Conservation (phyloP, 2,329 filamentous ascomycete species). For the Tolypocladium tropicale region DNA sequence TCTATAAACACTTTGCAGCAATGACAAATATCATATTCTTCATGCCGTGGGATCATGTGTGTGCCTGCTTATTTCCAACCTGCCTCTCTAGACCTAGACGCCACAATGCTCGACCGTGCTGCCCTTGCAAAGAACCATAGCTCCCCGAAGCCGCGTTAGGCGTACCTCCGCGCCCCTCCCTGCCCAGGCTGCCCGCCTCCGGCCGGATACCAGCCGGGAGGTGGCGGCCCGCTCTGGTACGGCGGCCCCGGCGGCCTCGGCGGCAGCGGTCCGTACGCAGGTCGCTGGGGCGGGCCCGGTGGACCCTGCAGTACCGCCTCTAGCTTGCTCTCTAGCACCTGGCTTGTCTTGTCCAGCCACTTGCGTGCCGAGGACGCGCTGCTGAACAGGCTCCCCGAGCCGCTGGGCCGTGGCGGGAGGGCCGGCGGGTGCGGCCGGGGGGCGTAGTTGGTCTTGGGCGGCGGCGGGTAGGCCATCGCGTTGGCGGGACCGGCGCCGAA, state of each 20-base stretch:
- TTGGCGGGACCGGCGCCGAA: conserved; percentile 11
- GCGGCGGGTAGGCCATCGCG: conserved; percentile 17
- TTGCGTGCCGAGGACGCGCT: conserved; percentile 22
- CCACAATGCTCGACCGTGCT: neutral
- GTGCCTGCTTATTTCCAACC: neutral
- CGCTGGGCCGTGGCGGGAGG: conserved; percentile 9
- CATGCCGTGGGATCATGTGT: neutral
- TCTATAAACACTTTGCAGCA: neutral
- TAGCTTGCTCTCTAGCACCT: conserved; percentile 22
- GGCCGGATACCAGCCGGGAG: neutral
- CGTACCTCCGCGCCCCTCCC: neutral
- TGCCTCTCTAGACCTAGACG: neutral
- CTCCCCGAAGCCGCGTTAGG: neutral
- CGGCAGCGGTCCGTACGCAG: conserved; percentile 1
- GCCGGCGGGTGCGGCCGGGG: conserved; percentile 9
- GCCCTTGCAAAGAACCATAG: neutral
- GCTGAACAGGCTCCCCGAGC: conserved; percentile 16
- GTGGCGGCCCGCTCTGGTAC: neutral
- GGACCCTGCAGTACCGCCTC: conserved; percentile 16
- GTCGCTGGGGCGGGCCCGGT: neutral
- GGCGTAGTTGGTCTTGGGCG: conserved; percentile 20
- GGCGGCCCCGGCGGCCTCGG: neutral
- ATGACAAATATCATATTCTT: neutral
- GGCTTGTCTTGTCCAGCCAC: conserved; percentile 24
- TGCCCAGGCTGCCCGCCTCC: neutral